Evolutionary conservation across 2,329 filamentous ascomycete genomes (phyloP).

Genomic region (Stachybotrys chartarum): DNA sequence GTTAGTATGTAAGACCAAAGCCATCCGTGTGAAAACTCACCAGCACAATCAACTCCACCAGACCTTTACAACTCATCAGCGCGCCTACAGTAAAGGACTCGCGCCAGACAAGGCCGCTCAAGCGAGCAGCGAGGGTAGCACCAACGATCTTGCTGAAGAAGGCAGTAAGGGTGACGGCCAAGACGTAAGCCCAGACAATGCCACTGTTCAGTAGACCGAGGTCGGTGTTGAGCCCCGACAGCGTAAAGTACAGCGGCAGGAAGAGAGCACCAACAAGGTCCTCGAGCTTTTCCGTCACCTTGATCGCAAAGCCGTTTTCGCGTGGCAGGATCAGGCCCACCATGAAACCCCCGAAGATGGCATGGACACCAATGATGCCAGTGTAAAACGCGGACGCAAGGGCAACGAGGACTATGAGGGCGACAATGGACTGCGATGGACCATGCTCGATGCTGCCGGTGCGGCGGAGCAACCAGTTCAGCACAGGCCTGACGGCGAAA

Average conservation of each 20-base stretch:
- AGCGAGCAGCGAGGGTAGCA: conserved; percentile 68
- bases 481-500: conserved; percentile 64
- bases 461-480: conserved; percentile 66
- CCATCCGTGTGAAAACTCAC: background rate
- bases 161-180: conserved; percentile 74
- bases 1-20: background rate
- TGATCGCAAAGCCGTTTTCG: conserved; percentile 83
- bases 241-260: conserved; percentile 84
- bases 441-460: conserved; percentile 79
- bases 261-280: conserved; percentile 81
- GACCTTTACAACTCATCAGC: conserved; percentile 93
- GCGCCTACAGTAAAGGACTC: conserved; percentile 84
- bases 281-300: conserved; percentile 88
- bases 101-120: conserved; percentile 71
- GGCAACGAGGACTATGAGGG: conserved; percentile 72
- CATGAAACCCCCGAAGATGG: conserved; percentile 91
- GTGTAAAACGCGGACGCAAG: conserved; percentile 82
- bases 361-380: conserved; percentile 78
- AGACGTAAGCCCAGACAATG: conserved; percentile 81
- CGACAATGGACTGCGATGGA: conserved; percentile 77
- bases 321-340: conserved; percentile 86
- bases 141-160: conserved; percentile 82
- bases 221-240: conserved; percentile 84
- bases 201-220: conserved; percentile 76
- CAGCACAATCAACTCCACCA: conserved; percentile 91